A percentile compares a stretch with the other conserved stretches of the same genome.
Conservation (phyloP, 208 protist species). For the Leishmania gerbilli region DNA sequence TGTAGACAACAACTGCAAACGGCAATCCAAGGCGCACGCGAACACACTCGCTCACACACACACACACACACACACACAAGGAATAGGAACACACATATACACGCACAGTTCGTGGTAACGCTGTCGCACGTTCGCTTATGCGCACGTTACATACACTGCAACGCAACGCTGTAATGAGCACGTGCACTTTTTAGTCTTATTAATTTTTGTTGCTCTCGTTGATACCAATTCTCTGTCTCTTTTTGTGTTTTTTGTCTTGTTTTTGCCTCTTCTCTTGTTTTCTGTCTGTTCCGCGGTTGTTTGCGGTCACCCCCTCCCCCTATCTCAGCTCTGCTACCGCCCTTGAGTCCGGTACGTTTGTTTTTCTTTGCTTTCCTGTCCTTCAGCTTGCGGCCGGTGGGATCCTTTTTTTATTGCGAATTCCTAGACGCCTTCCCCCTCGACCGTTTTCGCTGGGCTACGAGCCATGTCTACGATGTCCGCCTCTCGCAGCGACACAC, state of each 20-base stretch:
- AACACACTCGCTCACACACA: neutral
- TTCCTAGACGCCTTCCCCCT: neutral
- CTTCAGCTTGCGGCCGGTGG: neutral
- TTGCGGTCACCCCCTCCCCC: neutral
- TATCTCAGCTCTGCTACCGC: neutral
- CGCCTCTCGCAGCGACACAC: conserved; percentile 20
- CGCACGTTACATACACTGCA: neutral
- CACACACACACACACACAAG: neutral
- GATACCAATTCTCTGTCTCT: neutral
- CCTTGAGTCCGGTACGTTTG: neutral
- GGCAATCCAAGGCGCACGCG: neutral
- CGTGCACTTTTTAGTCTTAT: neutral
- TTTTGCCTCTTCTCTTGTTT: neutral
- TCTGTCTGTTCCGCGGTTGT: neutral
- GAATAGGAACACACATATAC: neutral
- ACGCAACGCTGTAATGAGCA: neutral
- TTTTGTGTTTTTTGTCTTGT: neutral
- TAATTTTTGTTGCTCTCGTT: neutral
- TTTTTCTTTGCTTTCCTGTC: neutral
- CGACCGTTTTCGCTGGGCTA: neutral
- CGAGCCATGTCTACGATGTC: conserved; percentile 1
- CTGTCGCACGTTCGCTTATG: neutral
- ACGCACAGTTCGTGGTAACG: neutral
- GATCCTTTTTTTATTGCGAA: neutral
- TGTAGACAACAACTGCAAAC: no score